phyloP scores from a whole-genome alignment of 306 rosid species.

The Vigna unguiculata region DNA sequence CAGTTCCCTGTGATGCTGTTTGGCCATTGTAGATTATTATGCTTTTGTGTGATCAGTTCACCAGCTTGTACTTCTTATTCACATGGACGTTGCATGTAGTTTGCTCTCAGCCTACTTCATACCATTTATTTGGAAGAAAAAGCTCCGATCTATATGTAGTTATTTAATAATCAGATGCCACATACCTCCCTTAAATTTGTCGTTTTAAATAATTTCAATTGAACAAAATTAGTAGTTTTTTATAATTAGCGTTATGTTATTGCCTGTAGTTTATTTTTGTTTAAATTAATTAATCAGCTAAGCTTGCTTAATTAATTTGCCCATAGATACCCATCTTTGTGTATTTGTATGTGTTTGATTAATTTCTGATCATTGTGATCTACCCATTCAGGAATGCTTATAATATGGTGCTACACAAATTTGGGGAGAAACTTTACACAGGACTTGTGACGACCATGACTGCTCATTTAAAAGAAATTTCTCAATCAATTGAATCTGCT shows the following conservation, averaged over 20 bases:
- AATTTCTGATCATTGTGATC: constrained; percentile 36
- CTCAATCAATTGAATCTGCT: constrained; percentile 59
- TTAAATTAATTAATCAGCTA: constrained; percentile 6
- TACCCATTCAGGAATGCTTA: constrained; percentile 61
- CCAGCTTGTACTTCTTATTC: neutral
- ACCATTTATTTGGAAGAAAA: constrained; percentile 4
- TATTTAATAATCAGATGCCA: neutral
- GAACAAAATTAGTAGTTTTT: neutral
- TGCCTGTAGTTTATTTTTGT: constrained; percentile 24
- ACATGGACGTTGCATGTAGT: neutral
- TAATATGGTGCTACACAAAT: constrained; percentile 66
- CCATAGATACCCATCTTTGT: constrained; percentile 8
- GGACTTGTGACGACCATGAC: constrained; percentile 63
- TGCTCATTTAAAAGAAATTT: constrained; percentile 53
- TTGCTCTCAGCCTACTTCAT: constrained; percentile 11
- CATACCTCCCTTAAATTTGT: constrained; percentile 14
- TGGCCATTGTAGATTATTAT: constrained; percentile 26
- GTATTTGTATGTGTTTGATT: constrained; percentile 26
- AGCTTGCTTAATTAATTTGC: neutral
- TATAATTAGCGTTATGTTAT: neutral
- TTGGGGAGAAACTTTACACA: constrained; percentile 64
- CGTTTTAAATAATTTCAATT: constrained; percentile 15
- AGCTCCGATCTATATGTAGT: constrained; percentile 13
- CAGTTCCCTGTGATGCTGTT: constrained; percentile 32
- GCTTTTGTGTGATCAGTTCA: constrained; percentile 15